Evolutionary conservation across 257 asterid species (phyloP), one percentile per base, ranked within the genome.

Genomic region (Henckelia pumila): DNA sequence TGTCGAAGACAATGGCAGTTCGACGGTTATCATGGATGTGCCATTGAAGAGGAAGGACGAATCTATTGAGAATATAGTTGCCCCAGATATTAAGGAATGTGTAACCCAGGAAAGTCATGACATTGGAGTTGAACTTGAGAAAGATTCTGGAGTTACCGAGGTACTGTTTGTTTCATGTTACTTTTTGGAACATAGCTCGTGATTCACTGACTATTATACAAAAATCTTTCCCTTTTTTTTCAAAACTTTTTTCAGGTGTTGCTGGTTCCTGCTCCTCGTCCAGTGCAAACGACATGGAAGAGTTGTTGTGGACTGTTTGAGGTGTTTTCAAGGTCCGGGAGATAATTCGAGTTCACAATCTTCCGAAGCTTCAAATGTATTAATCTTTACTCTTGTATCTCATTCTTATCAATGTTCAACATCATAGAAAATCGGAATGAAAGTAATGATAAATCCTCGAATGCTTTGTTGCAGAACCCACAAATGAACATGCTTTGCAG

Each of bases 251-350:
- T 80, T 82, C 79, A 83, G 91, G 80, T 78, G 8, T 60, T 72
- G 72, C 75, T 76, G 32, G 77, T 63, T 52, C 80, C 76, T 62
- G 69, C 37, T 71, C 75, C 60, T 35, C 77, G 20, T 22, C 86
- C 75, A 3, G 76, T 26, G 61, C 72, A 76, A 69, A 16, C 72
- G 19, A 76, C 89, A 56, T 81, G 92, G 92, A 88, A 83, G 83
- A 58, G 85, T 74, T 88, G 95, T 37, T 88, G 95, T 81, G 95
- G 92, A 62, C 79, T 88, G 37, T 83, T 85, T 73, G 95, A 85
- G 72, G 62, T 79, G 80, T 78, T 88, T 50, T 17, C 79, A 14
- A 86, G 88, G 59, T 83, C 85, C 24, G 81, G 72, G 74, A 76
- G 80, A 75, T 85, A 74, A 81, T 75, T 47, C 52, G 73, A 35